phyloP scores from a whole-genome alignment of 176 grass and related monocot species.

The Saccharum officinarum region DNA sequence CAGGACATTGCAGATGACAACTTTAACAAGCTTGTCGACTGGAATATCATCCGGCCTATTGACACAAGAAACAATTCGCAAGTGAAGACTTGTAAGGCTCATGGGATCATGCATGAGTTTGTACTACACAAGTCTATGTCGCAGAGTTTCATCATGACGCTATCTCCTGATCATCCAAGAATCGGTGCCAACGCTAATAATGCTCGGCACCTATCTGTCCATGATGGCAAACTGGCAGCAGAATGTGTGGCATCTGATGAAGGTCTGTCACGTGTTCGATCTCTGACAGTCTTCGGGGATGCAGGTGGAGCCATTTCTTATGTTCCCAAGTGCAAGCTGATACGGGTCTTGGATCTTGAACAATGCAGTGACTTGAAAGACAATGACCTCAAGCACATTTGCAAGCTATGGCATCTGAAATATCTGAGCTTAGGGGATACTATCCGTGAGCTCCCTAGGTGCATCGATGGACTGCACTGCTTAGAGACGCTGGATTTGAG shows the following conservation, averaged over 20 bases:
- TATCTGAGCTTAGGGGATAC: constrained; percentile 23
- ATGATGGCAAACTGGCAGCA: background rate
- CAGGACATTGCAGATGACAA: constrained; percentile 27
- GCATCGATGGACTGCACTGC: constrained; percentile 17
- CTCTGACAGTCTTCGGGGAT: constrained; percentile 26
- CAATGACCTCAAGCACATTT: constrained; percentile 7
- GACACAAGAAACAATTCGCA: constrained; percentile 24
- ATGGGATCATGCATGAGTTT: constrained; percentile 43
- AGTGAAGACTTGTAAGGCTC: constrained; percentile 27
- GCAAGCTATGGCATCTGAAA: no score
- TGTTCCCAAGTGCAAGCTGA: background rate
- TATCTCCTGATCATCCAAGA: background rate
- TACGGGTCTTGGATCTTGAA: constrained; percentile 27
- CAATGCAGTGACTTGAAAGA: constrained; percentile 14
- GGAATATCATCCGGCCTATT: constrained; percentile 13
- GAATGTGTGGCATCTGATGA: background rate
- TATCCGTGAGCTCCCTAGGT: constrained; percentile 1
- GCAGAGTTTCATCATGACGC: background rate
- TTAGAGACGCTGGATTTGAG: constrained; percentile 40
- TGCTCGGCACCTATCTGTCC: constrained; percentile 33
- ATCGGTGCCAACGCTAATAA: background rate
- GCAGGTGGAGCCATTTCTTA: constrained; percentile 13
- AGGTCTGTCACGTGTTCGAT: constrained; percentile 34
- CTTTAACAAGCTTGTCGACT: constrained; percentile 8
- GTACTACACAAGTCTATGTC: constrained; percentile 6